phyloP scores from a whole-genome alignment of 352 stramenopile genomes.

The Phytopythium litorale region DNA sequence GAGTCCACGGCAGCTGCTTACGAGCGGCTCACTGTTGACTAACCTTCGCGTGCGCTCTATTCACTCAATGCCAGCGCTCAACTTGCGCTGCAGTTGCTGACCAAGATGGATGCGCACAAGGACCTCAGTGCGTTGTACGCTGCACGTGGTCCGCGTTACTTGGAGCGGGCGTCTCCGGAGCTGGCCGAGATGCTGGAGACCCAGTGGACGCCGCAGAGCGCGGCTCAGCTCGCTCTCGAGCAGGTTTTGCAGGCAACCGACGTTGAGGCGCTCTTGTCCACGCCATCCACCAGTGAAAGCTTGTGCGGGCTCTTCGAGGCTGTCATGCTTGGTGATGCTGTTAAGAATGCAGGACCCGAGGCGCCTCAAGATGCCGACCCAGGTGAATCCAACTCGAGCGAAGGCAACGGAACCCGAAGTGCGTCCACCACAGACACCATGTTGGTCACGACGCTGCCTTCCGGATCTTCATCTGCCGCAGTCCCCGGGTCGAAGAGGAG shows the following conservation, averaged over 20 bases:
- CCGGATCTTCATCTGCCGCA: background rate
- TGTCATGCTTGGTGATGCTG: constrained; percentile 3
- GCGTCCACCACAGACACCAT: no score
- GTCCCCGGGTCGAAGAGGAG: background rate
- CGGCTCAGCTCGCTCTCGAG: constrained; percentile 27
- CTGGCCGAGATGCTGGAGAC: constrained; percentile 22
- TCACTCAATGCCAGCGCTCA: constrained; percentile 14
- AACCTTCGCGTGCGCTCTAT: background rate
- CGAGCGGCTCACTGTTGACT: background rate
- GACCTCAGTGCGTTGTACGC: constrained; percentile 21
- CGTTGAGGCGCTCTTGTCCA: constrained; percentile 6
- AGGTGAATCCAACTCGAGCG: no score
- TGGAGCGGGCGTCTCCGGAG: constrained; percentile 14
- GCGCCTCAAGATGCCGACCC: background rate
- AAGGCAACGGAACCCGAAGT: background rate
- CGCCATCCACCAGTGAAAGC: constrained; percentile 2
- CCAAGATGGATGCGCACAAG: constrained; percentile 17
- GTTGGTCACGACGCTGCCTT: no score
- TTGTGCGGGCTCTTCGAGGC: constrained; percentile 16
- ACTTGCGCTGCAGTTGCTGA: constrained; percentile 20
- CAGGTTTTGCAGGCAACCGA: constrained; percentile 21
- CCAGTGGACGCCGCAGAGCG: constrained; percentile 31
- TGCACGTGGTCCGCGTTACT: constrained; percentile 23
- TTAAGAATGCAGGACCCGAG: background rate
- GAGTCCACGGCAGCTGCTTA: background rate